phyloP scores from a whole-genome alignment of 2,329 filamentous ascomycete genomes.

The Aureobasidium musti region DNA sequence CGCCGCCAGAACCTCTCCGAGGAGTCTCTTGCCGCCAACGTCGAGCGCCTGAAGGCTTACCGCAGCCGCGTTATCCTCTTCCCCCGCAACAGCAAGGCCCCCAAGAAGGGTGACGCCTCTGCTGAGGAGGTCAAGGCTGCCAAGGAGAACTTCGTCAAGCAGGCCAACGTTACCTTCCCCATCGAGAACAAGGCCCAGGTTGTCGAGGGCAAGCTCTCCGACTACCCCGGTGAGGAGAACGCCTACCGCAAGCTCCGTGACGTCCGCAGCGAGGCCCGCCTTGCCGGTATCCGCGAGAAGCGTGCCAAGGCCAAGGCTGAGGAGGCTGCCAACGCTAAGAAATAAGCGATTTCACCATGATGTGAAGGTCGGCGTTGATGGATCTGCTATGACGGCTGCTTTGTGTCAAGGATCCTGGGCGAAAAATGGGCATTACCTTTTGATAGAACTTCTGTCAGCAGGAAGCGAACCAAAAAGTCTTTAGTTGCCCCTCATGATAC shows the following conservation, averaged over 20 bases:
- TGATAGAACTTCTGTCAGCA: constrained; percentile 28
- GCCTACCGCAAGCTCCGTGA: constrained; percentile 85
- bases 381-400: constrained; percentile 29
- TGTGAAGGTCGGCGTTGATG: constrained; percentile 25
- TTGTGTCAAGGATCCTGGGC: constrained; percentile 21
- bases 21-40: constrained; percentile 92
- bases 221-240: constrained; percentile 70
- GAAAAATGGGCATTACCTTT: constrained; percentile 10
- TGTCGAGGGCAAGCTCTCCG: constrained; percentile 77
- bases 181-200: constrained; percentile 72
- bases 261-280: constrained; percentile 78
- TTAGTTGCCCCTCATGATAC: constrained; percentile 31
- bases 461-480: constrained; percentile 29
- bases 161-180: constrained; percentile 61
- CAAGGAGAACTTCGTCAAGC: constrained; percentile 52
- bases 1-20: constrained; percentile 97
- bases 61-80: constrained; percentile 94
- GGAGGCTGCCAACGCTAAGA: constrained; percentile 76
- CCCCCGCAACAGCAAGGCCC: constrained; percentile 89
- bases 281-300: constrained; percentile 87
- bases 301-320: constrained; percentile 84
- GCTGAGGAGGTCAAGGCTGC: constrained; percentile 78
- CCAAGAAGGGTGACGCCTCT: constrained; percentile 87
- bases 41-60: constrained; percentile 98
- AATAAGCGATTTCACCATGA: constrained; percentile 56